Percentiles rank a stretch among this genome's conserved stretches.
These are phyloP conservation scores for Oryza punctata DNA, from an alignment of 176 grass and related monocot genomes.

Conservation along the genomic window DNA sequence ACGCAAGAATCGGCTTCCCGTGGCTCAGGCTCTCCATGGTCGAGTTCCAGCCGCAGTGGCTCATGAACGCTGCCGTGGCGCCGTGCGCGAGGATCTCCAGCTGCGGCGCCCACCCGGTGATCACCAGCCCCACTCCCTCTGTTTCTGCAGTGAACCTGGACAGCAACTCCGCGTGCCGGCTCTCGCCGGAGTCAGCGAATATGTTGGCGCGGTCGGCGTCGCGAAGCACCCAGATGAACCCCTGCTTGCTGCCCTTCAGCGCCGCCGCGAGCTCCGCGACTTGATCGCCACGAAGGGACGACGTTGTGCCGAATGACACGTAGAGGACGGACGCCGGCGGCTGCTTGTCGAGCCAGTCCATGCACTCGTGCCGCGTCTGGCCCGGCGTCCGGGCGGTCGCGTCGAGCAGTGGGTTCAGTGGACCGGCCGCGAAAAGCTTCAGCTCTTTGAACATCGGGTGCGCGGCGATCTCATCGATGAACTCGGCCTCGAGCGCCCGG, in stretches of 20 bases:
- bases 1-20: slow-evolving; percentile 49
- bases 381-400: background rate
- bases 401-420: slow-evolving; percentile 32
- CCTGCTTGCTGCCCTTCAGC: slow-evolving; percentile 36
- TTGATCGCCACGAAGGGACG: slow-evolving; percentile 35
- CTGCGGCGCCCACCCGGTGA: slow-evolving; percentile 64
- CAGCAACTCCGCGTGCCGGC: background rate
- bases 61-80: slow-evolving; percentile 57
- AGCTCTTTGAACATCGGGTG: slow-evolving; percentile 7
- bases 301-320: slow-evolving; percentile 51
- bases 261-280: slow-evolving; percentile 40
- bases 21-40: slow-evolving; percentile 58
- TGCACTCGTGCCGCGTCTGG: slow-evolving; percentile 25
- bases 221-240: slow-evolving; percentile 69
- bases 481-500: slow-evolving; percentile 25
- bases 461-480: slow-evolving; percentile 36
- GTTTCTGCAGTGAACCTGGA: background rate
- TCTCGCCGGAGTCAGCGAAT: background rate
- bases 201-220: slow-evolving; percentile 48
- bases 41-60: slow-evolving; percentile 75
- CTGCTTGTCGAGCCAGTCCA: slow-evolving; percentile 55
- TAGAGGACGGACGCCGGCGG: slow-evolving; percentile 47
- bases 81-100: slow-evolving; percentile 58
- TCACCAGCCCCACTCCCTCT: slow-evolving; percentile 40
- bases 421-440: slow-evolving; percentile 54